Evolutionary conservation across 306 rosid genomes (phyloP), one percentile per base, ranked within the genome.

Genomic region (Ochetophila trinervis): DNA sequence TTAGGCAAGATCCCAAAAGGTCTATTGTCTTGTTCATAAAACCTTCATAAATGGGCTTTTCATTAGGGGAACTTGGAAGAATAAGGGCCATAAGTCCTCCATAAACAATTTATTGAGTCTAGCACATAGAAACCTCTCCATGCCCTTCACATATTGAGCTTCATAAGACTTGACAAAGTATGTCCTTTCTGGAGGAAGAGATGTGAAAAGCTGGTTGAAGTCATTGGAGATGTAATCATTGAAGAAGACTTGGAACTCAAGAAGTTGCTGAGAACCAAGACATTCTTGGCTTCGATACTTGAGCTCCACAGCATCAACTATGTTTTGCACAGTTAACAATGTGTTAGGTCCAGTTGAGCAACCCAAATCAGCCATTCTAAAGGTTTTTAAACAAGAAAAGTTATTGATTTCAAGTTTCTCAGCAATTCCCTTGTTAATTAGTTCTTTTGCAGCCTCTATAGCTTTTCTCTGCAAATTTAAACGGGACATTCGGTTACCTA

Each of bases 311-410:
- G n/a, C n/a, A 17, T 72, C 67, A 5, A 76, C 34, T 52, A 80
- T 62, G 72, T 72, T 71, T 47, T 80, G 73, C 52, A 80, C 67
- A 0, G 73, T 60, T 1, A 9, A 3, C 44, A 80, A 80, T 22
- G 85, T 76, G 45, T 80, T 80, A 5, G 85, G 85, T 15, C 85
- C 85, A 0, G 51, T 27, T 4, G 85, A 68, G 60, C 81, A 80
- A 22, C 85, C 85, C 44, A 76, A 53, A 42, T 80, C 85, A 0
- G 78, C 85, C 1, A 76, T 2, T n/a, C 62, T 55, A 53, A 76
- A 67, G 18, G 75, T 62, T 56, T 60, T 48, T 20, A 73, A 63
- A 30, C 57, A 34, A 15, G 65, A 22, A 15, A 66, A 18, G 30
- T 66, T 44, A 0, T 52, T 6, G 42, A 18, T 48, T n/a, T n/a